These are phyloP conservation scores for Taphrina communis DNA, from an alignment of 1,139 yeast species.

Conservation along the genomic window DNA sequence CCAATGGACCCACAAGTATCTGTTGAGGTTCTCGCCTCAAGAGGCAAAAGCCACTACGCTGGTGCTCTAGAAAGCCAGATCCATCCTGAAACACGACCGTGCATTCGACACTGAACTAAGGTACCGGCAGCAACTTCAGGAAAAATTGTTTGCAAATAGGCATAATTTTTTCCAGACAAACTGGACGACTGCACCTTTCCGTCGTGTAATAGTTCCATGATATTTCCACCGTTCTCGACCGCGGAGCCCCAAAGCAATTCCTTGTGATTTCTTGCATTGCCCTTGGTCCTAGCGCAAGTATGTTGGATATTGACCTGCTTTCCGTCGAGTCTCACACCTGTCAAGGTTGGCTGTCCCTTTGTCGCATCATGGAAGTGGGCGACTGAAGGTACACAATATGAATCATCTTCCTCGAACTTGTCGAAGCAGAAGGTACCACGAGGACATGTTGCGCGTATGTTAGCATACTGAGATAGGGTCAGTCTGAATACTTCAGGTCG, in stretches of 20 bases:
- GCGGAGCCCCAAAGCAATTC: neutral
- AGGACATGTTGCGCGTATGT: neutral
- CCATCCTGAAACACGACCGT: neutral
- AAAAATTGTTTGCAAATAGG: constrained; percentile 4
- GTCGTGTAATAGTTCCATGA: constrained; percentile 7
- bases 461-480: neutral
- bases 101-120: constrained; percentile 4
- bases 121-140: constrained; percentile 5
- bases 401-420: neutral
- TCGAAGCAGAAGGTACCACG: constrained; percentile 10
- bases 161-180: neutral
- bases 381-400: constrained; percentile 3
- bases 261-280: neutral
- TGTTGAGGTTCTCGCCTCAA: no score
- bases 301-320: constrained; percentile 1
- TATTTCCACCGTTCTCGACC: neutral
- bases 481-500: no score
- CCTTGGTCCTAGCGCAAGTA: constrained; percentile 9
- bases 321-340: neutral
- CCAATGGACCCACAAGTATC: no score
- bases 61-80: neutral
- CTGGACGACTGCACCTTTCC: neutral
- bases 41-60: neutral
- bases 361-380: neutral
- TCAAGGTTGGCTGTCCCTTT: neutral